phyloP scores from a whole-genome alignment of 495 filamentous ascomycete genomes.

The Aspergillus cristatus region DNA sequence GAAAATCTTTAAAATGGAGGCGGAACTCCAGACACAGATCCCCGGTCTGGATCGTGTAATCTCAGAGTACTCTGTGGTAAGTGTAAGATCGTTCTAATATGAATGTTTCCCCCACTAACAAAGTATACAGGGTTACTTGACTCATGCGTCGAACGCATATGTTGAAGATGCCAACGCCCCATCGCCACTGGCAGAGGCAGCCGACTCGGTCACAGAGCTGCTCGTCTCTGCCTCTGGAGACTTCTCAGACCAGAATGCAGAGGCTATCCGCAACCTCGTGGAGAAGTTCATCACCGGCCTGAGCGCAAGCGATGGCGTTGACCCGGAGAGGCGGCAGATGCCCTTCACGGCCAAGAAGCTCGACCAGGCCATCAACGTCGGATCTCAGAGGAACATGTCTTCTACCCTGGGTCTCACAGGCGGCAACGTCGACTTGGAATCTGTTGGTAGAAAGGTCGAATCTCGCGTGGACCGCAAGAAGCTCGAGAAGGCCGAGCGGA shows the following conservation, averaged over 20 bases:
- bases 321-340: slow-evolving; percentile 58
- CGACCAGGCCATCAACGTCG: slow-evolving; percentile 93
- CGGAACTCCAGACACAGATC: slow-evolving; percentile 77
- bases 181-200: slow-evolving; percentile 77
- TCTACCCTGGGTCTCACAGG: slow-evolving; percentile 85
- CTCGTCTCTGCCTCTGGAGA: slow-evolving; percentile 86
- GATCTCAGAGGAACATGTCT: slow-evolving; percentile 87
- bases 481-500: slow-evolving; percentile 96
- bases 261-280: slow-evolving; percentile 73
- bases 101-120: background rate
- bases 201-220: slow-evolving; percentile 70
- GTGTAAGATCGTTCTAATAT: slow-evolving; percentile 10
- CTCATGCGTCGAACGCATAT: slow-evolving; percentile 80
- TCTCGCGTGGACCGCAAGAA: slow-evolving; percentile 98
- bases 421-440: slow-evolving; percentile 82
- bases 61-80: slow-evolving; percentile 77
- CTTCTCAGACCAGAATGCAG: slow-evolving; percentile 57
- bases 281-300: slow-evolving; percentile 81
- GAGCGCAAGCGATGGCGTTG: slow-evolving; percentile 59
- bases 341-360: slow-evolving; percentile 72
- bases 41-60: slow-evolving; percentile 85
- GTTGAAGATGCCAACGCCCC: slow-evolving; percentile 57
- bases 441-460: slow-evolving; percentile 91
- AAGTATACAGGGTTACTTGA: slow-evolving; percentile 63
- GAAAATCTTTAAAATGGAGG: slow-evolving; percentile 56